These are phyloP conservation scores for Aspergillus quadrilineatus DNA, from an alignment of 2,329 filamentous ascomycete genomes.

Conservation along the genomic window DNA sequence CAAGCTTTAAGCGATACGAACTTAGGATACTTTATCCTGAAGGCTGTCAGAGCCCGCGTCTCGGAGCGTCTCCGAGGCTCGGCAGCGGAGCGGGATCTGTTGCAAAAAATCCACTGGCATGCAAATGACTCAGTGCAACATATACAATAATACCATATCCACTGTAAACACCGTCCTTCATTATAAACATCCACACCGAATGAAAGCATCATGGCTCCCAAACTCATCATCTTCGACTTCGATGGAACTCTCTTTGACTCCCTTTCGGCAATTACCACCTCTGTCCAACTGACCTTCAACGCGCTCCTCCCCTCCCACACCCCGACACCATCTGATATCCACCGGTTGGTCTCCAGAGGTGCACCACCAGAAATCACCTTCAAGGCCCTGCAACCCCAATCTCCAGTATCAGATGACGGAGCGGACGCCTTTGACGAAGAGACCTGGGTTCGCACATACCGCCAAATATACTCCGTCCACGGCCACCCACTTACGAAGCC, in stretches of 20 bases:
- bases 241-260: constrained; percentile 22
- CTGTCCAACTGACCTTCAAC: constrained; percentile 13
- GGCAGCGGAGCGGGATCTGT: background rate
- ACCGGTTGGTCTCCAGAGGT: constrained; percentile 14
- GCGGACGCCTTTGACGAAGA: constrained; percentile 14
- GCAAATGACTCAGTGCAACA: background rate
- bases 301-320: constrained; percentile 12
- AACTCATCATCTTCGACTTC: constrained; percentile 21
- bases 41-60: too few relatives aligned
- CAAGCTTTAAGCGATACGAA: background rate
- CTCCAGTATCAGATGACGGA: background rate
- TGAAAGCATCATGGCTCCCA: background rate
- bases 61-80: background rate
- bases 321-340: background rate
- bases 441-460: constrained; percentile 22
- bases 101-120: background rate
- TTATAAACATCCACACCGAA: background rate
- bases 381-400: constrained; percentile 8
- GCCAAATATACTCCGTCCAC: constrained; percentile 21
- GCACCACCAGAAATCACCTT: constrained; percentile 12
- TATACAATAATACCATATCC: background rate
- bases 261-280: constrained; percentile 13
- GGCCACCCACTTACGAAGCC: constrained; percentile 23
- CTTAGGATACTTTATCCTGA: too few relatives aligned
- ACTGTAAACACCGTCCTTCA: too few relatives aligned